A percentile compares a stretch with the other conserved stretches of the same genome.
phyloP scores from a whole-genome alignment of 768 basidiomycete species.

The Russula griseocarnosa region DNA sequence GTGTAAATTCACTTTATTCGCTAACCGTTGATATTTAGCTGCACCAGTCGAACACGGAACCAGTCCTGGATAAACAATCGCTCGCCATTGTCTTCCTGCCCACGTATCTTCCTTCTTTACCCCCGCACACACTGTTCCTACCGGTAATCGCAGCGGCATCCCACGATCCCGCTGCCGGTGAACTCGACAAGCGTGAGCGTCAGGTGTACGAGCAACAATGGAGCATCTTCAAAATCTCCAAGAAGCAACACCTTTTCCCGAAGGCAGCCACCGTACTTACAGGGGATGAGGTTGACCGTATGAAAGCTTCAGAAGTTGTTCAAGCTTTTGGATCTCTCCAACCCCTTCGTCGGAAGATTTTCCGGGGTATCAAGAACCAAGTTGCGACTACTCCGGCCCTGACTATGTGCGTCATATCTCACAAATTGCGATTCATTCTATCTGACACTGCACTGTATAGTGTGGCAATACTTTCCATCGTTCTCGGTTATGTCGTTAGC shows the following conservation, averaged over 20 bases:
- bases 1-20: slow-evolving; percentile 31
- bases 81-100: slow-evolving; percentile 69
- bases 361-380: slow-evolving; percentile 41
- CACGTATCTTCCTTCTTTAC: slow-evolving; percentile 37
- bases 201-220: slow-evolving; percentile 35
- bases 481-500: slow-evolving; percentile 53
- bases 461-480: slow-evolving; percentile 62
- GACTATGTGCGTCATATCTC: slow-evolving; percentile 52
- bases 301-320: slow-evolving; percentile 24
- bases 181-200: slow-evolving; percentile 28
- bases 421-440: background rate
- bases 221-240: slow-evolving; percentile 32
- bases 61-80: slow-evolving; percentile 45
- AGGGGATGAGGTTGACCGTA: slow-evolving; percentile 16
- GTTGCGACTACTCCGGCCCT: slow-evolving; percentile 54
- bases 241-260: slow-evolving; percentile 29
- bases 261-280: slow-evolving; percentile 33
- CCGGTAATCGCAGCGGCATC: slow-evolving; percentile 44
- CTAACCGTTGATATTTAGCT: slow-evolving; percentile 40
- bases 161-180: slow-evolving; percentile 29
- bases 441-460: slow-evolving; percentile 37
- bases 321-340: slow-evolving; percentile 23
- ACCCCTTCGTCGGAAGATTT: slow-evolving; percentile 21
- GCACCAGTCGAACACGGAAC: slow-evolving; percentile 41
- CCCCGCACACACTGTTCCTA: slow-evolving; percentile 50